Base-by-base conservation (phyloP, 257 asterid species). In the Rubia yunnanensis region DNA sequence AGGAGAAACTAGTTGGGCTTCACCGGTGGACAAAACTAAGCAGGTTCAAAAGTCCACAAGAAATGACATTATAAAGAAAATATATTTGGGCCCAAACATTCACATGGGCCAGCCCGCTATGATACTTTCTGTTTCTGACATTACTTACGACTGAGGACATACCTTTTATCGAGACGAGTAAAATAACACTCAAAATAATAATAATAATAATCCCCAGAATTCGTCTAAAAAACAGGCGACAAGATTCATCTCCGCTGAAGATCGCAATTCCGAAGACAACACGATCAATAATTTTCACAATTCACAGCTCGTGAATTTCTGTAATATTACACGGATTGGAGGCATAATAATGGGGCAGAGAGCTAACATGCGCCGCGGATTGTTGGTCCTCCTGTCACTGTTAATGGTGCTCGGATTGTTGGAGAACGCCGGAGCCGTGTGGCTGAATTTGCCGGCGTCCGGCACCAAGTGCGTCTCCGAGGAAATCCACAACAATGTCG, bases 381-480 rank as follows among this genome's bases (percentile, higher is more conserved):
- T 68, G 38, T 48, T 68, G 22, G 30, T 70, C 11, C 70, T 65
- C 9, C 48, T 68, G 58, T 74, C 73, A 77, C 57, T 80, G 64
- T 67, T 80, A 44, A 32, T 83, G 58, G 54, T 71, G 52, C 24
- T 81, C 39, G 50, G 73, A 46, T 69, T 77, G 22, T 54, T 77
- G 71, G 77, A 46, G 70, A 70, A 66, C 60, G 63, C 81, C 71
- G 80, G 73, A 60, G 94, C 94, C 65, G 69, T 91, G 64, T 91
- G 96, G 98, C 66, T 91, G 87, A 80, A 64, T 73, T 65, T 91
- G 68, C 95, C 96, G 58, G 48, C 92, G 65, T 69, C 67, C 9
- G 96, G 94, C 46, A 83, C 95, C 9, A 91, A 91, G 76, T 91
- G 96, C 69, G 88, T 88, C 5, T 88, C 96, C 60, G 98, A 91